phyloP scores from a whole-genome alignment of 1,284 basidiomycete genomes.

The Ceratobasidium theobromae region DNA sequence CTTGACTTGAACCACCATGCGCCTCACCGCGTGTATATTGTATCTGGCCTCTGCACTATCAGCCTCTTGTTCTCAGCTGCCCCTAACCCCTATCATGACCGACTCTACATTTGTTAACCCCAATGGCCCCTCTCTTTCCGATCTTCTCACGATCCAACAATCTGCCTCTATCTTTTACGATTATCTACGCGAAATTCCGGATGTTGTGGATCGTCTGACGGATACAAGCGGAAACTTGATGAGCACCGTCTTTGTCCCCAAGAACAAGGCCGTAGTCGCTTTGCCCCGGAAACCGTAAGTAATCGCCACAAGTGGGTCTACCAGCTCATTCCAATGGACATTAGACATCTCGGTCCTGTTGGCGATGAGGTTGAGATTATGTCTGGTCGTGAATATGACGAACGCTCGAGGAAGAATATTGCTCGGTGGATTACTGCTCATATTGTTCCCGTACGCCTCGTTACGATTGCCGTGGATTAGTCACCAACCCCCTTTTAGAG shows the following conservation, averaged over 20 bases:
- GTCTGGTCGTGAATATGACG: slow-evolving; percentile 21
- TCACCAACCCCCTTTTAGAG: neutral
- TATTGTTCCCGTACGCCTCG: slow-evolving; percentile 29
- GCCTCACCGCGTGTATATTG: neutral
- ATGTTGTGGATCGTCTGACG: slow-evolving; percentile 29
- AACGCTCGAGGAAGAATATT: slow-evolving; percentile 31
- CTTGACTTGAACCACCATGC: slow-evolving; percentile 11
- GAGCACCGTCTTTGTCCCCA: slow-evolving; percentile 36
- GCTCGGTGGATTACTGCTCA: slow-evolving; percentile 35
- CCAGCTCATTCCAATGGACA: too few species aligned
- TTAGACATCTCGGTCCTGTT: slow-evolving; percentile 10
- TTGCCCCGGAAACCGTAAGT: slow-evolving; percentile 35
- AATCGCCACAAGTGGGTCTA: neutral
- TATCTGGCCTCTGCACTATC: neutral
- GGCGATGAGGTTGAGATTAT: slow-evolving; percentile 6
- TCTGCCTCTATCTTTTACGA: slow-evolving; percentile 36
- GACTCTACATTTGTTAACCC: slow-evolving; percentile 13
- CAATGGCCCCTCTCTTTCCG: slow-evolving; percentile 30
- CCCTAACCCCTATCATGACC: slow-evolving; percentile 4
- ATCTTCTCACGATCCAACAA: slow-evolving; percentile 32
- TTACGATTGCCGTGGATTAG: neutral
- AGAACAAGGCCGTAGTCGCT: slow-evolving; percentile 35
- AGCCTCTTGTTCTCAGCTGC: slow-evolving; percentile 9
- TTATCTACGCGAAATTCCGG: slow-evolving; percentile 34
- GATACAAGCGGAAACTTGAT: slow-evolving; percentile 6